Evolutionary conservation across 2,329 filamentous ascomycete species (phyloP).

Genomic region (Trichoderma sp.): DNA sequence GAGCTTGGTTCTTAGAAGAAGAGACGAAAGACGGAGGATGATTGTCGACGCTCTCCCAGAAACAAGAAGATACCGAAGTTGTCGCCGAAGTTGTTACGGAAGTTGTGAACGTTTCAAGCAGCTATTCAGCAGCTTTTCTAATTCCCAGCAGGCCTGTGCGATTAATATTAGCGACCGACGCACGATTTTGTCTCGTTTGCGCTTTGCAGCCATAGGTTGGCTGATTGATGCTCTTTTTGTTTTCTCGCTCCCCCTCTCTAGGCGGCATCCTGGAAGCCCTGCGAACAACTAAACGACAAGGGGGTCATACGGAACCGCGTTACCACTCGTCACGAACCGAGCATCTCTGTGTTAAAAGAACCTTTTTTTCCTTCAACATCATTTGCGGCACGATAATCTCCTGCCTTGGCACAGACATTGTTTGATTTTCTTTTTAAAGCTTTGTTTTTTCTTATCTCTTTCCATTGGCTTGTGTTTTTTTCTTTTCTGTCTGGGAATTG

Average conservation of each 20-base stretch:
- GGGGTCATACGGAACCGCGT: neutral
- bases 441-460: neutral
- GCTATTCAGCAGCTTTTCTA: constrained; percentile 6
- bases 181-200: neutral
- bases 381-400: neutral
- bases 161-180: constrained; percentile 1
- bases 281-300: neutral
- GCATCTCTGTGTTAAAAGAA: neutral
- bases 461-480: constrained; percentile 23
- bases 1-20: constrained; percentile 37
- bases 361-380: neutral
- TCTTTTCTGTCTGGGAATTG: constrained; percentile 22
- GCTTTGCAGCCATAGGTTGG: neutral
- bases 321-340: neutral
- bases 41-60: neutral
- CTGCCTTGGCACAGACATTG: neutral
- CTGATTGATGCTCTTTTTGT: neutral
- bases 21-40: neutral
- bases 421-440: neutral
- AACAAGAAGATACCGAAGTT: neutral
- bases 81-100: neutral
- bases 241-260: neutral
- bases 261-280: neutral
- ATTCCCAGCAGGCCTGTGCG: neutral
- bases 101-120: neutral